phyloP scores from a whole-genome alignment of 1,284 basidiomycete genomes.

The Trichosporon sp. region DNA sequence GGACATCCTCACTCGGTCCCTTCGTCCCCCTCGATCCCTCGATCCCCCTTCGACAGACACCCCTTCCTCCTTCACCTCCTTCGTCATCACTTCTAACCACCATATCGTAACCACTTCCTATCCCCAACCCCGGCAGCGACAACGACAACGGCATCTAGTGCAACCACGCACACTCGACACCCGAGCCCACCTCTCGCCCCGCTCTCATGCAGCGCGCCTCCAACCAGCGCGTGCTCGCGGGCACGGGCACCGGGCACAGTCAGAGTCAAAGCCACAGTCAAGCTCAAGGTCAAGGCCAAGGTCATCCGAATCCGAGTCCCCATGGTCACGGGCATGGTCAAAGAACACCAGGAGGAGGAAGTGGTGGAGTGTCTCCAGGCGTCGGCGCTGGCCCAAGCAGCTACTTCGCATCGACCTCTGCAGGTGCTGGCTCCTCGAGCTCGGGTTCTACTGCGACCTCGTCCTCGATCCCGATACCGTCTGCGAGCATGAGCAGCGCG shows the following conservation, averaged over 20 bases:
- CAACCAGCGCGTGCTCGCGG: constrained; percentile 3
- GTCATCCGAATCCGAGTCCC: too few relatives aligned
- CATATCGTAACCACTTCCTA: background rate
- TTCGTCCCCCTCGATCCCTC: too few relatives aligned
- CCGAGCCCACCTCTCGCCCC: background rate
- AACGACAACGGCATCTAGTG: background rate
- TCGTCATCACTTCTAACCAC: background rate
- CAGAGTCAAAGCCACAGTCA: background rate
- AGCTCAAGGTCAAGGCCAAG: background rate
- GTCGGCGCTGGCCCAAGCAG: too few relatives aligned
- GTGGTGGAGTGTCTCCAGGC: too few relatives aligned
- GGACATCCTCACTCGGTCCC: background rate
- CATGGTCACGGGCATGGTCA: background rate
- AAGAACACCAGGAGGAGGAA: background rate
- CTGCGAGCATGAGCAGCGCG: background rate
- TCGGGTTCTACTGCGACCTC: background rate
- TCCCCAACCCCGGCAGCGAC: background rate
- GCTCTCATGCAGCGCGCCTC: background rate
- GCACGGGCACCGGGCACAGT: constrained; percentile 1
- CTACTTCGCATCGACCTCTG: background rate
- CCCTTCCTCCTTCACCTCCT: background rate
- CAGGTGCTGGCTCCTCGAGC: background rate
- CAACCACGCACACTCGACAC: background rate
- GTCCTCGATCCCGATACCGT: background rate
- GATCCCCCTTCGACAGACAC: too few relatives aligned